Evolutionary conservation across 106 monocot species (phyloP), one percentile per base, ranked within the genome.

Genomic region (Ottelia alismoides): DNA sequence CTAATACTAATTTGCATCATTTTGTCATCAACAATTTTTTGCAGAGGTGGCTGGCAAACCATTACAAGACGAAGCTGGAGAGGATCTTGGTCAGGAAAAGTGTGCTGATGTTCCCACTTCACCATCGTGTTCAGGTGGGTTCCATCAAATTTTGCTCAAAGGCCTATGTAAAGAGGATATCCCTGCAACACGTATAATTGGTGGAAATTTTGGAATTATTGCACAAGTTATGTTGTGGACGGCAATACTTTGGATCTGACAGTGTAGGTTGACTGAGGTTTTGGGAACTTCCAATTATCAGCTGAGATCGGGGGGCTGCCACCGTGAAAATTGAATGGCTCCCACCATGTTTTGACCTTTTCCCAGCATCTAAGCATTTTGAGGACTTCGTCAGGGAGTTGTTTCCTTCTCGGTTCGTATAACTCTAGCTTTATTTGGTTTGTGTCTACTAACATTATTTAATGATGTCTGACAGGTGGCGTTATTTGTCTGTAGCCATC

Each of bases 71-170:
- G 79, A 78, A 65, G 68, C 54, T 74, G 81, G 79, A 68, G 73
- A 56, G 70, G 66, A 85, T 79, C 70, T 31, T 64, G 77, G 80
- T 72, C 60, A 75, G 60, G 82, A 77, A 66, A 74, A 72, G 59
- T 66, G 63, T 65, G 72, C 72, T 74, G 79, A 66, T 53, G 69
- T 61, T 57, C 85, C 79, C 55, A 66, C 30, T 61, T 94, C 88
- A 61, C 81, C 91, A 63, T 82, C 80, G 70, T 72, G 83, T 73
- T 90, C 98, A 99, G 98, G 98, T 99, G 79, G 85, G 98, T 99
- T 80, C 67, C 79, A 77, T 82, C 64, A 73, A 74, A 74, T 80
- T 83, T 53, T 69, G 77, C 76, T 99, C 79, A 78, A 79, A 85
- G 98, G 98, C 77, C 63, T 86, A 76, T 73, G 54, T 99, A 90